Conservation (phyloP, 2,329 filamentous ascomycete genomes). For the Alternaria sp. region DNA sequence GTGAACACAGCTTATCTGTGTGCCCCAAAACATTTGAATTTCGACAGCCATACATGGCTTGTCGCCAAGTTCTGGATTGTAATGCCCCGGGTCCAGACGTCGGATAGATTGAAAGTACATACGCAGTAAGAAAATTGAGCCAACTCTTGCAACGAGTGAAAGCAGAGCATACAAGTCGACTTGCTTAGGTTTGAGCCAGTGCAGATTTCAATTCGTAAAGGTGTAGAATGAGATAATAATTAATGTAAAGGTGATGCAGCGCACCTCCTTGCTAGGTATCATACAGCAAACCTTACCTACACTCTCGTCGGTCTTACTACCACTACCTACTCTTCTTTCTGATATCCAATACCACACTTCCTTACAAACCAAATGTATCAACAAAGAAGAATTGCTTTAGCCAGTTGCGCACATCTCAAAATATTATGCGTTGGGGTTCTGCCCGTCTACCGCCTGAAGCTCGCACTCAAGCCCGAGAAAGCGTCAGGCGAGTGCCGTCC, state of each 20-base stretch:
- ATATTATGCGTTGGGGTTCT: background rate
- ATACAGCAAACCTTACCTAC: slow-evolving; percentile 12
- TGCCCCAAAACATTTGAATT: background rate
- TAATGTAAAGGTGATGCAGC: slow-evolving; percentile 8
- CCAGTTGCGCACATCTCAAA: background rate
- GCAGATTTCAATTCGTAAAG: background rate
- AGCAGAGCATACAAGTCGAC: background rate
- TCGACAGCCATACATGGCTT: background rate
- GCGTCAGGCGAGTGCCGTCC: slow-evolving; percentile 82
- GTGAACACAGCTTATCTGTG: slow-evolving; percentile 3
- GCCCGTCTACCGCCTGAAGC: slow-evolving; percentile 44
- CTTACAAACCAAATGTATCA: background rate
- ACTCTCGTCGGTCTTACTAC: background rate
- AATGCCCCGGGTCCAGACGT: background rate
- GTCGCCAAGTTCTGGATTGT: background rate
- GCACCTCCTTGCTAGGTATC: slow-evolving; percentile 16
- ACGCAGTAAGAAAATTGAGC: background rate
- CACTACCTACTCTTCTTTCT: background rate
- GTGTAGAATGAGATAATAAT: slow-evolving; percentile 9
- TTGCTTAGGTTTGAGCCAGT: background rate
- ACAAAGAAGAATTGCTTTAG: background rate
- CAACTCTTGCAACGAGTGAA: background rate
- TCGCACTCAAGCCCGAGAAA: slow-evolving; percentile 76
- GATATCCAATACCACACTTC: slow-evolving; percentile 4
- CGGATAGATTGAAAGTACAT: background rate